phyloP scores from a whole-genome alignment of 2,329 filamentous ascomycete genomes.

The Ophiosphaerella narmari region DNA sequence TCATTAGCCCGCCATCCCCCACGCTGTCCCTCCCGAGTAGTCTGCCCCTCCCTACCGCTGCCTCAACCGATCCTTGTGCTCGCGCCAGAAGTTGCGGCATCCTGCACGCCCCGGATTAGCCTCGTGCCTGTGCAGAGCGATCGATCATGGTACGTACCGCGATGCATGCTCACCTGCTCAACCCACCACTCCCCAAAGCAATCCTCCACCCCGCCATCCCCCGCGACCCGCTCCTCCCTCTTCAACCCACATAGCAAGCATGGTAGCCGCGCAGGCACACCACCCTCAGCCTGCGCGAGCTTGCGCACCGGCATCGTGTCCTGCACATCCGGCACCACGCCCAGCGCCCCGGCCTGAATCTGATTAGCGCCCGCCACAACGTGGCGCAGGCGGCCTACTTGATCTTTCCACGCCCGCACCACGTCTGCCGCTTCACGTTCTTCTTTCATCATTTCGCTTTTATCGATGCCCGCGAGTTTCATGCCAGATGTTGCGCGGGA shows the following conservation, averaged over 20 bases:
- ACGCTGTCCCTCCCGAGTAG: not conserved
- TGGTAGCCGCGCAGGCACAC: conserved; percentile 71
- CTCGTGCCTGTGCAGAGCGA: not conserved
- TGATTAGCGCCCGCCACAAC: conserved; percentile 70
- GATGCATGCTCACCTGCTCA: conserved; percentile 68
- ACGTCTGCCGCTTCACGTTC: conserved; percentile 83
- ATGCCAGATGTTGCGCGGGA: conserved; percentile 74
- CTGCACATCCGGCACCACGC: conserved; percentile 69
- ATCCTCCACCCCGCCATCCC: conserved; percentile 78
- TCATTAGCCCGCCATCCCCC: not conserved
- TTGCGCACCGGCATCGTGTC: conserved; percentile 71
- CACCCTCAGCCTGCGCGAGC: conserved; percentile 66
- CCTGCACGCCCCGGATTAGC: conserved; percentile 46
- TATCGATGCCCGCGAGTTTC: conserved; percentile 88
- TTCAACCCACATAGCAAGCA: conserved; percentile 89
- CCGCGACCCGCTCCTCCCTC: conserved; percentile 79
- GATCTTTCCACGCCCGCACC: conserved; percentile 72
- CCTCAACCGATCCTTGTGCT: conserved; percentile 71
- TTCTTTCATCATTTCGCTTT: conserved; percentile 78
- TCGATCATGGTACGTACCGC: conserved; percentile 54
- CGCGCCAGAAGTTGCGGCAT: conserved; percentile 84
- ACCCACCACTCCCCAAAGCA: conserved; percentile 97
- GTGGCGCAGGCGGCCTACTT: conserved; percentile 74
- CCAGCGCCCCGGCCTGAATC: conserved; percentile 46
- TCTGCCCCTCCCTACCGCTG: conserved; percentile 61